Evolutionary conservation across 306 rosid species (phyloP).

Genomic region (Betula pendula): DNA sequence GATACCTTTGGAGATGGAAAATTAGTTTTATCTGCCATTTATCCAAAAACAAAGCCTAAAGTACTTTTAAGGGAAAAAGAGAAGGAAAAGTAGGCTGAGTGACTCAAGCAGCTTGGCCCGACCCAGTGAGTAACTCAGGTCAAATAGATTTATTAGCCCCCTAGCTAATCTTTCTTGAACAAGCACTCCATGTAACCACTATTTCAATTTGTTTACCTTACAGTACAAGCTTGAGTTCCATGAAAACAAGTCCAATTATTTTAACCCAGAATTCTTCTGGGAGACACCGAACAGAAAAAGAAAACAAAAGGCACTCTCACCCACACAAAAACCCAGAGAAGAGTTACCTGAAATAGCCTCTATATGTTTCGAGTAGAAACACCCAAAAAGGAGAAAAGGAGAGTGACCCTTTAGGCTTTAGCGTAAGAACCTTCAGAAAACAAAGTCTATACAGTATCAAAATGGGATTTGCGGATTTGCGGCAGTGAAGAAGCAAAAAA

Average conservation of each 20-base stretch:
- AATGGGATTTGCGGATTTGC: neutral
- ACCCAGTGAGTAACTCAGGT: neutral
- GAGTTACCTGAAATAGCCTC: neutral
- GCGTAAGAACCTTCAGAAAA: neutral
- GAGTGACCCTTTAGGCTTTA: neutral
- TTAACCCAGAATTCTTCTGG: neutral
- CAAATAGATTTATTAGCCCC: neutral
- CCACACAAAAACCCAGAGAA: neutral
- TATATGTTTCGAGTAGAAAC: neutral
- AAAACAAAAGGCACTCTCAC: neutral
- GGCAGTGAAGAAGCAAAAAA: neutral
- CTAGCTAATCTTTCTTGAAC: neutral
- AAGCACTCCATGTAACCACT: neutral
- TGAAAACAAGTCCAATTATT: neutral
- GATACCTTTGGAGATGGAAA: conserved; percentile 1
- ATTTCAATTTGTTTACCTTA: too few relatives aligned
- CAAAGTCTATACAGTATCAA: neutral
- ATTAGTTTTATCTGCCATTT: neutral
- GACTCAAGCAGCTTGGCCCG: neutral
- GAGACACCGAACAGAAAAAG: neutral
- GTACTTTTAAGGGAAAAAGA: neutral
- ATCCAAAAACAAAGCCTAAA: neutral
- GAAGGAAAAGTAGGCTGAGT: neutral
- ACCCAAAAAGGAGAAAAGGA: neutral
- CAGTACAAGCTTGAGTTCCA: too few relatives aligned